phyloP scores from a whole-genome alignment of 2,329 filamentous ascomycete species.

The Epichloe hybrida region DNA sequence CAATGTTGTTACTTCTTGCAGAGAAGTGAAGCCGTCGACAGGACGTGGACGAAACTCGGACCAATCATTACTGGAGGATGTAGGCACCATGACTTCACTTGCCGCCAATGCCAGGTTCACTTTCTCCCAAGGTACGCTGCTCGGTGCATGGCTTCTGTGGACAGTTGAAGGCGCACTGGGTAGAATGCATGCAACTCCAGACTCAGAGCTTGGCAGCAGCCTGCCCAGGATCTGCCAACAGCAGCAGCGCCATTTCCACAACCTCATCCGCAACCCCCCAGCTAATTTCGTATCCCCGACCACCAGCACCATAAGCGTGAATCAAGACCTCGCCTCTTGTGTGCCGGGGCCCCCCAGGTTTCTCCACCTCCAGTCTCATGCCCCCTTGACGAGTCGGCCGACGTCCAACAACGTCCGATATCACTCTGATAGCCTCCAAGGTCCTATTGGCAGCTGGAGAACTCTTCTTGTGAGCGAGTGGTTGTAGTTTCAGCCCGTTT shows the following conservation, averaged over 20 bases:
- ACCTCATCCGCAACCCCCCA: slow-evolving; percentile 45
- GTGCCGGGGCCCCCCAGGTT: background rate
- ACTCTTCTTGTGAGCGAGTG: slow-evolving; percentile 10
- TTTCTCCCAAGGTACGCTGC: too few relatives aligned
- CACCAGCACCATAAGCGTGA: slow-evolving; percentile 46
- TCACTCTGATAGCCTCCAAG: slow-evolving; percentile 16
- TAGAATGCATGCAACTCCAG: too few relatives aligned
- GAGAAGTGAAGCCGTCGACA: too few relatives aligned
- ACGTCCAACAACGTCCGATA: slow-evolving; percentile 30
- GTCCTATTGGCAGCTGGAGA: slow-evolving; percentile 7
- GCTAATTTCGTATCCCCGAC: slow-evolving; percentile 44
- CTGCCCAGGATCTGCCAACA: background rate
- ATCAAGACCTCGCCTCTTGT: slow-evolving; percentile 14
- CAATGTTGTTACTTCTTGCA: too few relatives aligned
- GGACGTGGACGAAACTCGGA: too few relatives aligned
- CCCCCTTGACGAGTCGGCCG: slow-evolving; percentile 30
- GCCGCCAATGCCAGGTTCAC: too few relatives aligned
- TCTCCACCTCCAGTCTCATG: slow-evolving; percentile 41
- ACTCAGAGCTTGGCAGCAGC: background rate
- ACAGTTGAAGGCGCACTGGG: too few relatives aligned
- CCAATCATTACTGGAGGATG: too few relatives aligned
- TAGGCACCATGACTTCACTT: too few relatives aligned
- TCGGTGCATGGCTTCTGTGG: too few relatives aligned
- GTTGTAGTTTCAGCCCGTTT: slow-evolving; percentile 17
- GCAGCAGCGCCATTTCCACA: slow-evolving; percentile 9